Conservation (phyloP, 768 basidiomycete genomes). For the Cystoderma amianthinum region DNA sequence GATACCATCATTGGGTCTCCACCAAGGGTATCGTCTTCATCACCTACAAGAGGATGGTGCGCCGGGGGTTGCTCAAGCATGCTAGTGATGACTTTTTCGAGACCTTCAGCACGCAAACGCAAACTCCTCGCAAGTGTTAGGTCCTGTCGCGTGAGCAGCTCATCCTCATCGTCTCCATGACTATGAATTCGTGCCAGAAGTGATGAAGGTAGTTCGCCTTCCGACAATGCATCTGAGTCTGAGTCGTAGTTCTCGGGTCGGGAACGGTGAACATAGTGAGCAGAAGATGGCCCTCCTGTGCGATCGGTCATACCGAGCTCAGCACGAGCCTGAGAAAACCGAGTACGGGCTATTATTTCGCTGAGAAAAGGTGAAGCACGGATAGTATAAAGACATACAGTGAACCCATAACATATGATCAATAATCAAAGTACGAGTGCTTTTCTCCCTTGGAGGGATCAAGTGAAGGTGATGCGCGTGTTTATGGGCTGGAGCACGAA, state of each 20-base stretch:
- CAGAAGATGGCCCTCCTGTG: slow-evolving; percentile 58
- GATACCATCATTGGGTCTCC: slow-evolving; percentile 30
- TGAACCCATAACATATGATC: slow-evolving; percentile 88
- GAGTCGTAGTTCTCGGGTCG: slow-evolving; percentile 75
- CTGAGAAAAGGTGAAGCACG: background rate
- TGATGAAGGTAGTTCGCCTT: slow-evolving; percentile 49
- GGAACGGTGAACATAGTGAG: slow-evolving; percentile 55
- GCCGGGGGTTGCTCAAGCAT: slow-evolving; percentile 80
- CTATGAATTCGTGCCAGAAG: slow-evolving; percentile 44
- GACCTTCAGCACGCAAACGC: slow-evolving; percentile 68
- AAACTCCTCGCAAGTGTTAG: slow-evolving; percentile 55
- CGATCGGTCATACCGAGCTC: slow-evolving; percentile 84
- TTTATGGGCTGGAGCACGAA: slow-evolving; percentile 75
- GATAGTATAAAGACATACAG: slow-evolving; percentile 20
- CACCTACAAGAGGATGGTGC: slow-evolving; percentile 47
- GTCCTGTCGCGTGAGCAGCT: slow-evolving; percentile 49
- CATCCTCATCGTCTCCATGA: slow-evolving; percentile 54
- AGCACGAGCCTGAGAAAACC: slow-evolving; percentile 78
- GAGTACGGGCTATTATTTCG: slow-evolving; percentile 43
- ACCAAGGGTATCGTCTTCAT: slow-evolving; percentile 21
- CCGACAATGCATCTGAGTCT: slow-evolving; percentile 59
- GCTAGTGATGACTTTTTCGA: slow-evolving; percentile 75
- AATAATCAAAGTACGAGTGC: slow-evolving; percentile 81
- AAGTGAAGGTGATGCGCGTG: slow-evolving; percentile 86
- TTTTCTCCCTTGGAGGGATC: slow-evolving; percentile 83